These are phyloP conservation scores for Ampelomyces quisqualis DNA, from an alignment of 2,329 filamentous ascomycete species.

Conservation along the genomic window DNA sequence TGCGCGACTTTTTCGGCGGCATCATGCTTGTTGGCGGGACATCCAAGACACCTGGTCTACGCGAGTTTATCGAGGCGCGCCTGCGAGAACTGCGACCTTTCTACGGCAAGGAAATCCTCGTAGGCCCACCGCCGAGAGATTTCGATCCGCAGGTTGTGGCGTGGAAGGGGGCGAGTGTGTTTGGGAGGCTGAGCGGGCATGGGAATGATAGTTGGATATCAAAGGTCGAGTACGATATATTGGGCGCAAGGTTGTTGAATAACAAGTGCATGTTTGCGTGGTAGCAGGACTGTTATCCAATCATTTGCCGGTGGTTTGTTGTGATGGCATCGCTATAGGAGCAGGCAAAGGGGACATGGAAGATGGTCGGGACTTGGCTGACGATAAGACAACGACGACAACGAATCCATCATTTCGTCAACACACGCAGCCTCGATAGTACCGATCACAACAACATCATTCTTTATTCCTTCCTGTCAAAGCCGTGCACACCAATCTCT, in stretches of 20 bases:
- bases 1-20: conserved; percentile 69
- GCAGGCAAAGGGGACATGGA: too few relatives aligned
- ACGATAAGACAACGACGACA: too few relatives aligned
- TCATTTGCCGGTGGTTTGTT: too few relatives aligned
- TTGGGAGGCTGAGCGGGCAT: conserved; percentile 78
- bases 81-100: conserved; percentile 65
- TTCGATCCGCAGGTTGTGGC: conserved; percentile 96
- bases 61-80: conserved; percentile 78
- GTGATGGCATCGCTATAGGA: too few relatives aligned
- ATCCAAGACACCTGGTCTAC: conserved; percentile 64
- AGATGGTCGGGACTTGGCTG: too few relatives aligned
- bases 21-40: conserved; percentile 45
- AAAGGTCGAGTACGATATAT: conserved; percentile 79
- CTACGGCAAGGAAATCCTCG: conserved; percentile 67
- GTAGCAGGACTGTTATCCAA: conserved; percentile 20
- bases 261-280: conserved; percentile 47
- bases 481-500: too few relatives aligned
- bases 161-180: conserved; percentile 98
- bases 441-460: too few relatives aligned
- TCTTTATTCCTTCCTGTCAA: too few relatives aligned
- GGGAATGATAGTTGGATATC: conserved; percentile 93
- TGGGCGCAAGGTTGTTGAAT: conserved; percentile 75
- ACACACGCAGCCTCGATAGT: too few relatives aligned
- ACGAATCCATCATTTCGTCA: too few relatives aligned
- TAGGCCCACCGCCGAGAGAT: conserved; percentile 75